Evolutionary conservation across 2,329 filamentous ascomycete genomes (phyloP).

Genomic region (Hymenotorrendiella dingleyae): DNA sequence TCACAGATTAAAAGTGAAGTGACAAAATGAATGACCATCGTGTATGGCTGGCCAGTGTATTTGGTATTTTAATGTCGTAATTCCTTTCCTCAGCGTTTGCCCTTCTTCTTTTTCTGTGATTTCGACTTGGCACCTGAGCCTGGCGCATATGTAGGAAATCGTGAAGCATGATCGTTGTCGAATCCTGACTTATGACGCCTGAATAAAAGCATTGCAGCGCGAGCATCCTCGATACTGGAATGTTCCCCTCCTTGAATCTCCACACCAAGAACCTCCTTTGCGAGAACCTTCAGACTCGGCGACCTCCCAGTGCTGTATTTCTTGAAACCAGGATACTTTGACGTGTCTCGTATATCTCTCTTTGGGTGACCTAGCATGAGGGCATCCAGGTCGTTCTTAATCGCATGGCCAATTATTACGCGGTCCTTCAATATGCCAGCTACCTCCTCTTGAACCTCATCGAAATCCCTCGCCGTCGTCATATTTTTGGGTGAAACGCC

Average conservation of each 20-base stretch:
- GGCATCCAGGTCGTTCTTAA: constrained; percentile 70
- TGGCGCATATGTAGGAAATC: constrained; percentile 43
- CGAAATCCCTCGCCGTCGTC: constrained; percentile 61
- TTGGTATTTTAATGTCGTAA: too few relatives aligned
- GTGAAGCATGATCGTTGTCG: constrained; percentile 70
- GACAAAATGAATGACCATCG: too few relatives aligned
- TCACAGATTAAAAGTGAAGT: too few relatives aligned
- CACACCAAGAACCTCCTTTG: constrained; percentile 50
- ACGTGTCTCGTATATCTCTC: constrained; percentile 78
- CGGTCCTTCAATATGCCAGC: constrained; percentile 61
- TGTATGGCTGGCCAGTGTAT: too few relatives aligned
- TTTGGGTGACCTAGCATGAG: constrained; percentile 74
- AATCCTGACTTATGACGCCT: constrained; percentile 77
- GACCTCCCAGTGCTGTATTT: constrained; percentile 62
- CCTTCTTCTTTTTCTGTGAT: constrained; percentile 24
- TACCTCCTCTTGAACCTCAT: constrained; percentile 70
- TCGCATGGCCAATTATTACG: constrained; percentile 76
- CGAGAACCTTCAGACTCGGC: constrained; percentile 57
- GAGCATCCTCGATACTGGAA: constrained; percentile 71
- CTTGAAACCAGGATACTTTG: constrained; percentile 68
- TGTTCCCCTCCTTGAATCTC: constrained; percentile 60
- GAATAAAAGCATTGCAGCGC: constrained; percentile 86
- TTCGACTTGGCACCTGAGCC: constrained; percentile 31
- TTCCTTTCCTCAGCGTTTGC: constrained; percentile 14
- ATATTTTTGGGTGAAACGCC: constrained; percentile 74